Base-by-base conservation (phyloP, 75 land plant genomes). In the Isoetes taiwanensis region DNA sequence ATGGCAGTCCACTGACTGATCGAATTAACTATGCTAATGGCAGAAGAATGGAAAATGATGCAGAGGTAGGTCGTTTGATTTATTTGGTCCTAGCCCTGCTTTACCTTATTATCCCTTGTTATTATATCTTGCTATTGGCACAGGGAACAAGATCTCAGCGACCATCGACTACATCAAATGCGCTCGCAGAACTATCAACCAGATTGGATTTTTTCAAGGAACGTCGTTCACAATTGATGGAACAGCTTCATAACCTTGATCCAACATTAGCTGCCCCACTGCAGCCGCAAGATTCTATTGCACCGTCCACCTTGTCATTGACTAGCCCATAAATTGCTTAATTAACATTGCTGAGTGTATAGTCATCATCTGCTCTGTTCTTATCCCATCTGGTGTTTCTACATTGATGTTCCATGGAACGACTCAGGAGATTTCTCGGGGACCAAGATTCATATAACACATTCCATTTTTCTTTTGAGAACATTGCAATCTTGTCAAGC, bases 141-240 rank as follows among this genome's bases (percentile, higher is more conserved):
- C n/a, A n/a, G n/a, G n/a, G n/a, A n/a, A n/a, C n/a, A n/a, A n/a
- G n/a, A 28, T 24, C 64, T 32, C 77, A 74, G 3, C 78, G 80
- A 23, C 75, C 80, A 24, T 34, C 72, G 0, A 58, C 69, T 28
- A 79, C 94, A 32, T 85, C 94, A 5, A 80, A 83, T 12, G 68
- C 94, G 26, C 62, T 90, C 64, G 95, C 76, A 43, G 97, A 90
- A 58, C 64, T 90, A 35, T 86, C 91, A 3, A 82, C 94, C 10
- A 84, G 95, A 0, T 83, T 90, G 20, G 97, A 86, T 42, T 90
- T 86, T 68, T 90, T 90, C 74, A 90, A 86, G 72, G 97, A 90
- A 66, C 66, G 97, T 27, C 78, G 97, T 6, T 86, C 97, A 9
- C 97, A 90, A 57, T 75, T 90, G 2, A 82, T 90, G 86, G 97